Evolutionary conservation across 1,284 basidiomycete genomes (phyloP).

Genomic region (Blastosporella zonata): DNA sequence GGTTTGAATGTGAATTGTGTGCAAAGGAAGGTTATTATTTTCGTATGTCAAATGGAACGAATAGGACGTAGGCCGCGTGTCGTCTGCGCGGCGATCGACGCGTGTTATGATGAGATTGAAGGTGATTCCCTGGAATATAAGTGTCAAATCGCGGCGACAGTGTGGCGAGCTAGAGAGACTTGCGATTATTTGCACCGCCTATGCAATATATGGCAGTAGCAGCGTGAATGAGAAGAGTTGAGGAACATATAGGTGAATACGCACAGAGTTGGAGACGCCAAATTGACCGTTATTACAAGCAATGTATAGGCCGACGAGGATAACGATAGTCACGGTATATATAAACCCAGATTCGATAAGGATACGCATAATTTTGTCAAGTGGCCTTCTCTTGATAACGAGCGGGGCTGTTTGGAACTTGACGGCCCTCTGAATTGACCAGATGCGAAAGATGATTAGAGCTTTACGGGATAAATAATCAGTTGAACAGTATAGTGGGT

Average conservation of each 20-base stretch:
- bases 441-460: constrained; percentile 35
- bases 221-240: neutral
- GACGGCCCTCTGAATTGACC: constrained; percentile 25
- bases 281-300: constrained; percentile 33
- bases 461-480: constrained; percentile 24
- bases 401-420: constrained; percentile 18
- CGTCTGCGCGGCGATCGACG: constrained; percentile 19
- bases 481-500: neutral
- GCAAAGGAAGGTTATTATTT: constrained; percentile 19
- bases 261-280: constrained; percentile 34
- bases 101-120: constrained; percentile 38
- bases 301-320: constrained; percentile 28
- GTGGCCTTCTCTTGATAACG: constrained; percentile 21
- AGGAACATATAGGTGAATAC: constrained; percentile 9
- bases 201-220: constrained; percentile 12
- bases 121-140: constrained; percentile 30
- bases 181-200: constrained; percentile 33
- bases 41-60: constrained; percentile 13
- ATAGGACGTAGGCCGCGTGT: constrained; percentile 17
- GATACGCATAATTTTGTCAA: constrained; percentile 29
- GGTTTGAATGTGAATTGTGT: constrained; percentile 30
- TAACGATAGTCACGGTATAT: constrained; percentile 26
- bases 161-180: constrained; percentile 7
- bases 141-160: constrained; percentile 4
- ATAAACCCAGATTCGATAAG: constrained; percentile 39